Conservation (phyloP, 2,329 filamentous ascomycete genomes). For the Chaetoscypha palmicola region DNA sequence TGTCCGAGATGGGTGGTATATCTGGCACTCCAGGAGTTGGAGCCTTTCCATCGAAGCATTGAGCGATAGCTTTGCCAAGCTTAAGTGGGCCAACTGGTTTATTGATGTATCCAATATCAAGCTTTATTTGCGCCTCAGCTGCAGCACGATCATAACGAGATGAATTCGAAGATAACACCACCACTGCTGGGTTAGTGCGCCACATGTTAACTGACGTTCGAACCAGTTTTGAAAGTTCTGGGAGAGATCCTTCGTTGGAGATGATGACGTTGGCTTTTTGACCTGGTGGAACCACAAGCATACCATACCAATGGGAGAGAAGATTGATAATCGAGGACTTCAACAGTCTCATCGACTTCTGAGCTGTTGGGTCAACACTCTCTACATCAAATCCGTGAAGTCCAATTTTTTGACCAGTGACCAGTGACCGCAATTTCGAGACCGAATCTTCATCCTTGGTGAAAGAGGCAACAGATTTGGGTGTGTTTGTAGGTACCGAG, state of each 20-base stretch:
- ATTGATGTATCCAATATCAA: slow-evolving; percentile 27
- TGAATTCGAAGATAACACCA: slow-evolving; percentile 28
- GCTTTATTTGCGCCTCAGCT: slow-evolving; percentile 9
- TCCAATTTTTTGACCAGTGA: slow-evolving; percentile 20
- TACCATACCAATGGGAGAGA: slow-evolving; percentile 28
- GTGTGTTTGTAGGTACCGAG: slow-evolving; percentile 10
- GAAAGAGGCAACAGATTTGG: slow-evolving; percentile 18
- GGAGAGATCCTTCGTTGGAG: slow-evolving; percentile 21
- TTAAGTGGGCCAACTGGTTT: slow-evolving; percentile 30
- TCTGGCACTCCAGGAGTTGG: slow-evolving; percentile 17
- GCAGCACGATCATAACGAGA: slow-evolving; percentile 20
- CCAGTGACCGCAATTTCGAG: slow-evolving; percentile 16
- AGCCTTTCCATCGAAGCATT: slow-evolving; percentile 21
- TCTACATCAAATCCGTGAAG: slow-evolving; percentile 27
- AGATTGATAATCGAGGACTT: slow-evolving; percentile 26
- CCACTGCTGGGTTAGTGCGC: slow-evolving; percentile 17
- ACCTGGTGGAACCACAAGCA: slow-evolving; percentile 25
- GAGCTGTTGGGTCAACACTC: slow-evolving; percentile 19
- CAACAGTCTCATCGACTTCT: slow-evolving; percentile 17
- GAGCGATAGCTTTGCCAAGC: slow-evolving; percentile 26
- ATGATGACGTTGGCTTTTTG: slow-evolving; percentile 24
- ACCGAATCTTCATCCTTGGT: slow-evolving; percentile 22
- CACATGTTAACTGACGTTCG: slow-evolving; percentile 4
- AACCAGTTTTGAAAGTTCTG: slow-evolving; percentile 16
- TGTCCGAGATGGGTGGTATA: slow-evolving; percentile 5